Conservation (phyloP, 2,329 filamentous ascomycete species). For the Hawksworthiomyces lignivorus region DNA sequence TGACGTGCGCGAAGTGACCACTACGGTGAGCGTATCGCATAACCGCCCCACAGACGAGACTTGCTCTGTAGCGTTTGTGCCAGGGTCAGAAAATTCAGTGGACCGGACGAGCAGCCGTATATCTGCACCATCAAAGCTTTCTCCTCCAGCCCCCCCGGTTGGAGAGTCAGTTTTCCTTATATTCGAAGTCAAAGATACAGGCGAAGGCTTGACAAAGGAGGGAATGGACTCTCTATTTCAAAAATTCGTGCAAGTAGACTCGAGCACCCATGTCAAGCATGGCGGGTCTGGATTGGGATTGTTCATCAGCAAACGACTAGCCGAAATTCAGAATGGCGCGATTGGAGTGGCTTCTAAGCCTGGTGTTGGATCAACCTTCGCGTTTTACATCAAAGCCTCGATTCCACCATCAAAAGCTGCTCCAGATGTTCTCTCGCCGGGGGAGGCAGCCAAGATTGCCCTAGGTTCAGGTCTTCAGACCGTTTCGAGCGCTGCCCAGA, state of each 20-base stretch:
- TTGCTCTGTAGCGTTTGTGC: conserved; percentile 54
- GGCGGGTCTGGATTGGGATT: conserved; percentile 72
- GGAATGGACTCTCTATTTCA: conserved; percentile 71
- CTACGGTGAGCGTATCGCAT: conserved; percentile 38
- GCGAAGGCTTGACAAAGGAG: conserved; percentile 61
- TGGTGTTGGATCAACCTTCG: conserved; percentile 66
- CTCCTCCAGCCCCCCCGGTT: conserved; percentile 10
- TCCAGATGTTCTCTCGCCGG: conserved; percentile 27
- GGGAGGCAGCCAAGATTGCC: conserved; percentile 10
- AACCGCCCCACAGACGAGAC: conserved; percentile 30
- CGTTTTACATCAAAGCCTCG: conserved; percentile 62
- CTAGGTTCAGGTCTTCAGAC: conserved; percentile 1
- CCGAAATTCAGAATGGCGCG: conserved; percentile 71
- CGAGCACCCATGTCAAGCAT: conserved; percentile 69
- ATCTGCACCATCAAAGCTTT: no score
- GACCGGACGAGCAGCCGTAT: no score
- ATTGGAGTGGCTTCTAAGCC: conserved; percentile 66
- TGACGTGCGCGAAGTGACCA: conserved; percentile 45
- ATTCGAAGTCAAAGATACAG: conserved; percentile 71
- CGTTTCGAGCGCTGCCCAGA: no score
- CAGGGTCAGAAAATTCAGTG: conserved; percentile 43
- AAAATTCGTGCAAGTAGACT: conserved; percentile 70
- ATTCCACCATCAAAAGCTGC: conserved; percentile 32
- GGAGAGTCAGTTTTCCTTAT: conserved; percentile 54
- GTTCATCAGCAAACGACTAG: conserved; percentile 72